phyloP scores from a whole-genome alignment of 2,329 filamentous ascomycete species.

The Colletotrichum sp. region DNA sequence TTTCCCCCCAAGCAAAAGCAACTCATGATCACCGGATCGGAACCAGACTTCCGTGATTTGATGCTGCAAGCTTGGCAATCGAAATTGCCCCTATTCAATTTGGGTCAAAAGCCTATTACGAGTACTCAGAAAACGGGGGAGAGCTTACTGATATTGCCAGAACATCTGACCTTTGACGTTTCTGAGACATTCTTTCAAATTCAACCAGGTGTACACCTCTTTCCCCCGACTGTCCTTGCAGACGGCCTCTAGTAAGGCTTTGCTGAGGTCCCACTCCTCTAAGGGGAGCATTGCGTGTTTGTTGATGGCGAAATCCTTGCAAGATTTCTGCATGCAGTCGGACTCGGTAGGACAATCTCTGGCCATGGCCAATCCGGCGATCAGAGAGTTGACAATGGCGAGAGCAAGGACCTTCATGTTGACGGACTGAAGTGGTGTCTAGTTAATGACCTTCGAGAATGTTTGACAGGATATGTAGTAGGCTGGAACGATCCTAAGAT shows the following conservation, averaged over 20 bases:
- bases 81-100: too few species aligned
- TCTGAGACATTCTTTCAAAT: too few species aligned
- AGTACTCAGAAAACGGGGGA: too few species aligned
- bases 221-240: background rate
- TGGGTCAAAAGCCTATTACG: too few species aligned
- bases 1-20: too few species aligned
- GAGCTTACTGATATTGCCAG: background rate
- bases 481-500: background rate
- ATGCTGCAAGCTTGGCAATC: too few species aligned
- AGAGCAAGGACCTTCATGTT: background rate
- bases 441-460: background rate
- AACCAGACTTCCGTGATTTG: too few species aligned
- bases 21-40: too few species aligned
- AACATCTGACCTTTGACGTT: too few species aligned
- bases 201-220: rapidly evolving
- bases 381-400: background rate
- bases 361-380: background rate
- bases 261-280: too few species aligned
- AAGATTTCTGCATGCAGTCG: background rate
- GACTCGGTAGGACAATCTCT: background rate
- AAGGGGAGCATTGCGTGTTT: background rate
- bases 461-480: rapidly evolving
- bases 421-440: background rate
- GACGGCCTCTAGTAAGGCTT: too few species aligned
- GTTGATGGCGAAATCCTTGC: background rate